phyloP scores from a whole-genome alignment of 2,329 filamentous ascomycete species.

The Fusarium miscanthi region DNA sequence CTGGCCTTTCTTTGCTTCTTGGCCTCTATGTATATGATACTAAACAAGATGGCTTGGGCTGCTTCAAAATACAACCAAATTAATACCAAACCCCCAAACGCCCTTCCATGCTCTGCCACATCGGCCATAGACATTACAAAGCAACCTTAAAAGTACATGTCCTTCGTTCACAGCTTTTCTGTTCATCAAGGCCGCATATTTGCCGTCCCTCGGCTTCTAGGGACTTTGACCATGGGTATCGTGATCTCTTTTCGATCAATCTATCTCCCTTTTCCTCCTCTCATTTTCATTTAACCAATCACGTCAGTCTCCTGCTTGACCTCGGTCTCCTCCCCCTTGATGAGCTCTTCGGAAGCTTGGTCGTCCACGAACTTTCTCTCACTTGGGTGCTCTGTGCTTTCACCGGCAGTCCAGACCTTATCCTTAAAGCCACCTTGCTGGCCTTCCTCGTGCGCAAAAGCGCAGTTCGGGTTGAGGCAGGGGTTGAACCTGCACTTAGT shows the following conservation, averaged over 20 bases:
- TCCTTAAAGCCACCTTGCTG: conserved; percentile 87
- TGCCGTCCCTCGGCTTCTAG: conserved; percentile 10
- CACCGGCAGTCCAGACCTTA: conserved; percentile 86
- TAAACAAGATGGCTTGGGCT: conserved; percentile 32
- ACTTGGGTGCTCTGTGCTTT: conserved; percentile 75
- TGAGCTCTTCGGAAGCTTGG: conserved; percentile 73
- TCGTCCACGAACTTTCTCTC: conserved; percentile 89
- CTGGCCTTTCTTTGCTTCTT: conserved; percentile 29
- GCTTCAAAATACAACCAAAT: conserved; percentile 19
- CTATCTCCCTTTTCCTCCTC: conserved; percentile 17
- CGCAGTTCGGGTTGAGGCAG: conserved; percentile 88
- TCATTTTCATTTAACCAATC: conserved; percentile 46
- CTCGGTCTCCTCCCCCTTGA: conserved; percentile 67
- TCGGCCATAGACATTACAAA: conserved; percentile 44
- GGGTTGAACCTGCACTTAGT: conserved; percentile 91
- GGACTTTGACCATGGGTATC: conserved; percentile 37
- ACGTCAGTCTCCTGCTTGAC: conserved; percentile 55
- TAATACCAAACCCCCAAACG: conserved; percentile 40
- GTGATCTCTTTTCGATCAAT: conserved; percentile 32
- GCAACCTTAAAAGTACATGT: conserved; percentile 46
- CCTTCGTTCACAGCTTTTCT: conserved; percentile 37
- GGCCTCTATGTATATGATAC: conserved; percentile 43
- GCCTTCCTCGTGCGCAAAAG: conserved; percentile 90
- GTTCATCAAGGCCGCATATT: conserved; percentile 33
- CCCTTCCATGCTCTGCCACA: conserved; percentile 46